Base-by-base conservation (phyloP, 2,329 filamentous ascomycete genomes). In the Gnomoniopsis smithogilvyi region DNA sequence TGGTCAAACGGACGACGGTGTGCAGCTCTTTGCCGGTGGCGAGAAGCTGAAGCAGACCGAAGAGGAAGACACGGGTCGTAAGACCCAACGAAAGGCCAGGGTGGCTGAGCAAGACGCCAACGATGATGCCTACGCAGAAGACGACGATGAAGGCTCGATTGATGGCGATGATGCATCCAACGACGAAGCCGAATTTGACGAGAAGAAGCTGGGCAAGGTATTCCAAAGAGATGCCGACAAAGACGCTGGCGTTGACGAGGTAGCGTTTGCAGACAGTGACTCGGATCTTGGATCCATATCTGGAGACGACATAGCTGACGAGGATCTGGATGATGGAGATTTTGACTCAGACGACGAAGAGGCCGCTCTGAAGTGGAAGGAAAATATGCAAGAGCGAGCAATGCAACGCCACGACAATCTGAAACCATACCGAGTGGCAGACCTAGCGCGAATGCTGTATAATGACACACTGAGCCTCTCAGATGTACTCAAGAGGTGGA, bases 181-280 rank as follows among this genome's bases (percentile, higher is more conserved):
- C 17, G 78, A 78, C 15, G 83, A 84, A 49, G 72, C 74, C 1
- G 84, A 87, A 60, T 85, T 87, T 56, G 78, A 80, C 49, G 83
- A 87, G 61, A 75, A 77, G 49, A 86, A 82, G 64, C 71, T 87
- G 8, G 85, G 85, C 63, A 86, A 80, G 63, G 77, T 87, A 68
- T 88, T 88, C 70, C 78, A 78, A 54, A 80, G 80, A 58, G 74
- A 78, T 7, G 69, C 72, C 17, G 81, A 84, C 36, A 77, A 78
- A 54, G 77, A 82, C 41, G 61, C 70, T 22, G 78, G 78, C 12
- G 84, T 86, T 24, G 90, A 86, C 33, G 91, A 96, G 56, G 68
- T 98, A 59, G 91, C 87, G 1, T 99, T 97, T 76, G 95, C 95
- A 15, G 95, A 99, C 69, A 96, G 92, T 68, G 96, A 99, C 72